Base-by-base conservation (phyloP, 768 basidiomycete species). In the Amanita exitialis region DNA sequence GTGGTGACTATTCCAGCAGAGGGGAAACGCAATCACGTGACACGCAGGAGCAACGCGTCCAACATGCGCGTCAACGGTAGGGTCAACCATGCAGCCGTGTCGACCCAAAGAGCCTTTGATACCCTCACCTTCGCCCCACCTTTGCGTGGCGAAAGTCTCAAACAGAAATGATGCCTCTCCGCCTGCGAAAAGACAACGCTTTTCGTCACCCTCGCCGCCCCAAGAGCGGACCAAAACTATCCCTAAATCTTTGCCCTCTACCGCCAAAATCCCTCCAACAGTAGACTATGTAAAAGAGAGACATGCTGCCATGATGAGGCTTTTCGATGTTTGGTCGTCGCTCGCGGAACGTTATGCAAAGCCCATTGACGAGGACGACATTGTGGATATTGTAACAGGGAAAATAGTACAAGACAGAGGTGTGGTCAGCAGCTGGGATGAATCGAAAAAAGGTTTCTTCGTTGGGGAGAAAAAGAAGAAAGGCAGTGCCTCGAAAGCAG, bases 341-440 rank as follows among this genome's bases (percentile, higher is more conserved):
- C 76, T 90, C 3, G 86, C 77, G 3, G 78, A 83, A 44, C 76
- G 84, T 21, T 84, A 89, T 60, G 72, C 76, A 30, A 73, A 77
- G 46, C 72, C 74, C 39, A 66, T 87, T 35, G 84, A 86, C 56
- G 82, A 90, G 59, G 88, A 90, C 63, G 88, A 91, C 62, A 82
- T 90, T 42, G 71, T 90, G 28, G 83, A 90, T 59, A 66, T 91
- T 2, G 67, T 70, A 49, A 80, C 78, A 9, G 76, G 73, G 9
- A 63, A 75, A 54, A 70, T 90, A 37, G 68, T 86, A 52, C 79
- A 77, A 58, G 84, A 90, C 62, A 77, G 84, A 53, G 88, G 88
- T 1, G 74, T 86, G 3, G 66, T 86, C 42, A 64, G 70, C 13
- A 59, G 65, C 20, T 63, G 64, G 44, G 69, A 65, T 32, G 9